Evolutionary conservation across 1,284 basidiomycete species (phyloP).

Genomic region (Quambalaria eucalypti): DNA sequence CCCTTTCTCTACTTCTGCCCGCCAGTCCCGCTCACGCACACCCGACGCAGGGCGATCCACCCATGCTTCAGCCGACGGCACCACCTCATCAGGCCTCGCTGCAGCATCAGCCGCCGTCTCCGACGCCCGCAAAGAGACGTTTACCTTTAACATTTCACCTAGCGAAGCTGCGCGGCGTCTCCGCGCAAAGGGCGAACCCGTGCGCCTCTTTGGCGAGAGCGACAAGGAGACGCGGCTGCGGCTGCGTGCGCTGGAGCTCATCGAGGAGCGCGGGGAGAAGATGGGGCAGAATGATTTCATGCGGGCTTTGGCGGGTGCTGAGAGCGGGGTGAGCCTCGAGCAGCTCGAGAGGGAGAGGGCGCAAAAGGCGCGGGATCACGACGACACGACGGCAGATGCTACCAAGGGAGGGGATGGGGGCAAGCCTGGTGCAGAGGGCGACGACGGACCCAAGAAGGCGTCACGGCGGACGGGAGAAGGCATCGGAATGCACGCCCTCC

Average conservation of each 20-base stretch:
- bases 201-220: constrained; percentile 85
- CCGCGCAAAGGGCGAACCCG: constrained; percentile 82
- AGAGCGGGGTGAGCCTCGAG: constrained; percentile 56
- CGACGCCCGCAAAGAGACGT: neutral
- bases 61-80: neutral
- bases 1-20: neutral
- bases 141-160: constrained; percentile 79
- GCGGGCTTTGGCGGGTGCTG: constrained; percentile 73
- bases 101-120: constrained; percentile 4
- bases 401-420: constrained; percentile 11
- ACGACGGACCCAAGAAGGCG: constrained; percentile 1
- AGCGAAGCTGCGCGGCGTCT: constrained; percentile 83
- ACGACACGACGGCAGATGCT: constrained; percentile 45
- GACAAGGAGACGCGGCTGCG: constrained; percentile 86
- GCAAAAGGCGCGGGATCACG: constrained; percentile 52
- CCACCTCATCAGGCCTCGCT: constrained; percentile 5
- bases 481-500: constrained; percentile 36
- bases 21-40: neutral
- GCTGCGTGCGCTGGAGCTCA: constrained; percentile 81
- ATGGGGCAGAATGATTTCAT: constrained; percentile 67
- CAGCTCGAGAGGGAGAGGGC: constrained; percentile 56
- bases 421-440: constrained; percentile 1
- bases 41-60: neutral
- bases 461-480: constrained; percentile 17
- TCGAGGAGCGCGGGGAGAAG: constrained; percentile 51